phyloP scores from a whole-genome alignment of 2,329 filamentous ascomycete genomes.

The Cercospora beticola region DNA sequence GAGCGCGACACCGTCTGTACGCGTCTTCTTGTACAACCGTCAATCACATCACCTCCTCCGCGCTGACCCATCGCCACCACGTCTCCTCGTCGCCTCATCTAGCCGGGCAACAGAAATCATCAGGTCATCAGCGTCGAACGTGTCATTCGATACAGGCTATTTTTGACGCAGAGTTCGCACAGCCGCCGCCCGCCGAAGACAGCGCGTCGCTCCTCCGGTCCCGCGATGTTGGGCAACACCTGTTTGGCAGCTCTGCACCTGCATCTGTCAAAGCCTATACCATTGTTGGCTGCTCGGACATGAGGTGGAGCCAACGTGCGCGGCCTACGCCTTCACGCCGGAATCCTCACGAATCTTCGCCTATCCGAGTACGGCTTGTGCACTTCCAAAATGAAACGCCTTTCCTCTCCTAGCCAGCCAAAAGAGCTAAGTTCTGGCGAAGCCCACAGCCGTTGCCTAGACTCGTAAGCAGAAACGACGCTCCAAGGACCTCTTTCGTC shows the following conservation, averaged over 20 bases:
- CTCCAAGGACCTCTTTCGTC: background rate
- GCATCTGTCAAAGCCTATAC: background rate
- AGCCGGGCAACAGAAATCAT: background rate
- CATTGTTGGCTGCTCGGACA: background rate
- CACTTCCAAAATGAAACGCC: background rate
- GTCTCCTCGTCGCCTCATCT: background rate
- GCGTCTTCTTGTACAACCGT: background rate
- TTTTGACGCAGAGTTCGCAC: conserved; percentile 1
- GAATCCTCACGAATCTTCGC: background rate
- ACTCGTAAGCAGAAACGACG: background rate
- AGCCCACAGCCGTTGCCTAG: background rate
- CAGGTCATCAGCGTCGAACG: background rate
- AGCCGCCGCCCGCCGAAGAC: background rate
- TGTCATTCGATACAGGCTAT: background rate
- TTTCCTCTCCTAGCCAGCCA: background rate
- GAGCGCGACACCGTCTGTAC: background rate
- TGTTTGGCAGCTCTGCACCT: background rate
- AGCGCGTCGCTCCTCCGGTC: background rate
- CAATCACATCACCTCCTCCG: background rate
- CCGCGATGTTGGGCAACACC: background rate
- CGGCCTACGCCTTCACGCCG: background rate
- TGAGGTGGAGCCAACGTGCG: background rate
- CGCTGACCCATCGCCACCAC: background rate
- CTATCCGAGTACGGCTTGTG: background rate
- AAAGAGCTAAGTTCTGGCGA: background rate